These are phyloP conservation scores for Lavandula angustifolia DNA, from an alignment of 257 asterid genomes.

Conservation along the genomic window DNA sequence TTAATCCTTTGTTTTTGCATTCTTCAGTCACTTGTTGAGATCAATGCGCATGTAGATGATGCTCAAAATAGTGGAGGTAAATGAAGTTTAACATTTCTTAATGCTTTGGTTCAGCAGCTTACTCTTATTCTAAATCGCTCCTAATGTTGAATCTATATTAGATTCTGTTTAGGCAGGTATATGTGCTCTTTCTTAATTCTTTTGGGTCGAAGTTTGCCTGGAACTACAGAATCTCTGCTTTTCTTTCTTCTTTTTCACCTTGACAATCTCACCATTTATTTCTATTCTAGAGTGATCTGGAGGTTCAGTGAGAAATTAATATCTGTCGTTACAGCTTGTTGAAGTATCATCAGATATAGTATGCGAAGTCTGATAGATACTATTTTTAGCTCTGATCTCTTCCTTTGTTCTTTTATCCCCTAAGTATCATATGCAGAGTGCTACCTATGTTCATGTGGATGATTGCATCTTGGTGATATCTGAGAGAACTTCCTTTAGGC, in stretches of 20 bases:
- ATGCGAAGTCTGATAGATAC: background rate
- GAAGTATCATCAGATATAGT: constrained; percentile 21
- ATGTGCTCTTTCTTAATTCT: constrained; percentile 13
- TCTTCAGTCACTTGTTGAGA: constrained; percentile 85
- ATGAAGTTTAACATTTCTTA: constrained; percentile 22
- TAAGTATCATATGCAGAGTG: constrained; percentile 3
- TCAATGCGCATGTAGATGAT: constrained; percentile 67
- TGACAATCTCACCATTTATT: background rate
- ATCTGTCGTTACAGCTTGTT: constrained; percentile 11
- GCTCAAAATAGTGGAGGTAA: constrained; percentile 91
- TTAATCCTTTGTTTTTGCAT: constrained; percentile 38
- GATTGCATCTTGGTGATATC: constrained; percentile 1
- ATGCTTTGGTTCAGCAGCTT: constrained; percentile 29
- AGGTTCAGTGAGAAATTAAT: constrained; percentile 3
- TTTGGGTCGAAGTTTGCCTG: constrained; percentile 17
- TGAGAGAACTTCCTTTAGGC: constrained; percentile 17
- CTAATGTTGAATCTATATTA: constrained; percentile 5
- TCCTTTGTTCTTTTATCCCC: background rate
- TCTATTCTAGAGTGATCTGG: constrained; percentile 10
- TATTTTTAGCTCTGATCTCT: background rate
- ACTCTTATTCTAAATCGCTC: constrained; percentile 17
- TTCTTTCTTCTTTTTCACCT: constrained; percentile 14
- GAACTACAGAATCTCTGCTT: constrained; percentile 25
- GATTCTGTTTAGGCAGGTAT: background rate
- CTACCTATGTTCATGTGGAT: constrained; percentile 18